A percentile compares a stretch with the other conserved stretches of the same genome.
phyloP scores from a whole-genome alignment of 139 green algal species.

The Chloropicon primus region DNA sequence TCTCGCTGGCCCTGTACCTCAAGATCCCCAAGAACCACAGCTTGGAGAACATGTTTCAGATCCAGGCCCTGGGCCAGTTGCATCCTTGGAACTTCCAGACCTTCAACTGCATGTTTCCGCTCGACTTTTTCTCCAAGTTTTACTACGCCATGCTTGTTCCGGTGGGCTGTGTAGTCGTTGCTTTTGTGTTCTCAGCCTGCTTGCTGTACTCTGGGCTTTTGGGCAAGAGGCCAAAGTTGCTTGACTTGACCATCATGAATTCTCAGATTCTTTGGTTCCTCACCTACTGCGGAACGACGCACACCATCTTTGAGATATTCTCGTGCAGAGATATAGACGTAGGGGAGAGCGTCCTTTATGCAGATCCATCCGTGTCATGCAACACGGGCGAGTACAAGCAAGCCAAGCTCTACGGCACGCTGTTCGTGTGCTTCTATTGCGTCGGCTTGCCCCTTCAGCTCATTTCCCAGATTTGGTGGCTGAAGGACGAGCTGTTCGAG shows the following conservation, averaged over 20 bases:
- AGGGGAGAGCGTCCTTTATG: background rate
- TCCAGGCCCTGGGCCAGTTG: background rate
- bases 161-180: background rate
- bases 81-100: background rate
- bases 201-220: background rate
- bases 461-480: background rate
- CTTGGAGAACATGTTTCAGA: background rate
- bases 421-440: background rate
- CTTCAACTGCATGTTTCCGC: background rate
- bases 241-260: background rate
- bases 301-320: background rate
- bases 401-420: background rate
- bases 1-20: background rate
- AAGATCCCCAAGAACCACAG: background rate
- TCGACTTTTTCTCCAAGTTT: background rate
- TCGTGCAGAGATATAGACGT: background rate
- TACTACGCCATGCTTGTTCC: background rate
- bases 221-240: background rate
- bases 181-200: background rate
- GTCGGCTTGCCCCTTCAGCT: background rate
- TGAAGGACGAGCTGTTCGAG: background rate
- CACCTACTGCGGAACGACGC: background rate
- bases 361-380: background rate
- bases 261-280: background rate
- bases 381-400: background rate